phyloP scores from a whole-genome alignment of 2,329 filamentous ascomycete species.

The Trichoderma simmonsii region DNA sequence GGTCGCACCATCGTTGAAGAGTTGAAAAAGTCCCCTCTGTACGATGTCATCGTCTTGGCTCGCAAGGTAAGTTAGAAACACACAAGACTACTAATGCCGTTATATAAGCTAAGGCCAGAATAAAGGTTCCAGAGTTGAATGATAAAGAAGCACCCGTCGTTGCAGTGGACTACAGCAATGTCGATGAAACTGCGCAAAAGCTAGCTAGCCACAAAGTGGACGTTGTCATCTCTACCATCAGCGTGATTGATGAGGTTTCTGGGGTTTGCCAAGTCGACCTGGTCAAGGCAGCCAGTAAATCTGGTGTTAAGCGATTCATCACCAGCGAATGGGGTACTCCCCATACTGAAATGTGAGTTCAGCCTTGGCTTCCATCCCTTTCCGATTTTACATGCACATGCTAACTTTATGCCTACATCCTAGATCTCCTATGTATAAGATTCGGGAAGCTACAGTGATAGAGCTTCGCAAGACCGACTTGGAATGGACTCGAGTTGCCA shows the following conservation, averaged over 20 bases:
- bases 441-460: neutral
- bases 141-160: neutral
- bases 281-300: slow-evolving; percentile 13
- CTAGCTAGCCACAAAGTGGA: slow-evolving; percentile 1
- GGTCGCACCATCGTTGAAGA: slow-evolving; percentile 7
- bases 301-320: slow-evolving; percentile 16
- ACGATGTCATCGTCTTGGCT: slow-evolving; percentile 3
- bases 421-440: neutral
- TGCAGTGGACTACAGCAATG: slow-evolving; percentile 12
- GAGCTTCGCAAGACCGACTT: neutral
- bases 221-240: slow-evolving; percentile 13
- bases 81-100: neutral
- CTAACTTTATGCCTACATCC: neutral
- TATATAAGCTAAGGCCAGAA: neutral
- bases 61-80: neutral
- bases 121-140: neutral
- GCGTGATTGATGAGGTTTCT: neutral
- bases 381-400: too few relatives aligned
- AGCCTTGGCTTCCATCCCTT: too few relatives aligned
- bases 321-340: slow-evolving; percentile 7
- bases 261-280: neutral
- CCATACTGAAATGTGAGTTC: neutral
- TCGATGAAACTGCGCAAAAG: neutral
- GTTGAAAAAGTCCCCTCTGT: neutral
- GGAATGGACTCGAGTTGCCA: slow-evolving; percentile 1